phyloP scores from a whole-genome alignment of 768 basidiomycete genomes.

The Psilocybe azurescens region DNA sequence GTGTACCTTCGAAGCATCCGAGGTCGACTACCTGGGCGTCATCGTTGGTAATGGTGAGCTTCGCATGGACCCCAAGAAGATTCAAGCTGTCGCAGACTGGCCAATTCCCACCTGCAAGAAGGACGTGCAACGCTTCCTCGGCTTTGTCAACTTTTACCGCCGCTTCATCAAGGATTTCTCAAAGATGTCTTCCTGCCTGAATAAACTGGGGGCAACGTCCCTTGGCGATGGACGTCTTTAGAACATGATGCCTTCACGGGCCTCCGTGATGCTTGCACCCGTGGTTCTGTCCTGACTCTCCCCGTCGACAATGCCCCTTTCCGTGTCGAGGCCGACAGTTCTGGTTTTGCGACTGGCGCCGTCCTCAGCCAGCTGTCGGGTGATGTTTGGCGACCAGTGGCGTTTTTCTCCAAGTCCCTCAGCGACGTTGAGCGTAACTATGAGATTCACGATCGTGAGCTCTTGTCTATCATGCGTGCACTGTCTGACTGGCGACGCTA shows the following conservation, averaged over 20 bases:
- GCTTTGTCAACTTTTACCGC: slow-evolving; percentile 44
- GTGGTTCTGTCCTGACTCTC: too few relatives aligned
- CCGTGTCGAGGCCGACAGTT: too few relatives aligned
- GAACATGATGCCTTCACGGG: too few relatives aligned
- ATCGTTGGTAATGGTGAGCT: slow-evolving; percentile 27
- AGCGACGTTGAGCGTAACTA: slow-evolving; percentile 9
- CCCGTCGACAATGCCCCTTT: too few relatives aligned
- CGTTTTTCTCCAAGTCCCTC: slow-evolving; percentile 32
- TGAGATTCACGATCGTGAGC: slow-evolving; percentile 46
- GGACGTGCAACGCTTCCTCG: slow-evolving; percentile 45
- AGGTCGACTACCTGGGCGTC: slow-evolving; percentile 39
- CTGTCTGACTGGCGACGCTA: slow-evolving; percentile 27
- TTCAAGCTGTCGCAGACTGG: slow-evolving; percentile 34
- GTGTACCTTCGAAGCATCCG: slow-evolving; percentile 34
- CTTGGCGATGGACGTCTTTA: too few relatives aligned
- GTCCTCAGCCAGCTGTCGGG: too few relatives aligned
- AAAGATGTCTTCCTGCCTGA: too few relatives aligned
- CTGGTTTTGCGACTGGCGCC: too few relatives aligned
- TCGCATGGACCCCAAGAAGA: slow-evolving; percentile 21
- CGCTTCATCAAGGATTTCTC: slow-evolving; percentile 39
- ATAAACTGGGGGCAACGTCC: too few relatives aligned
- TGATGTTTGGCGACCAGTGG: too few relatives aligned
- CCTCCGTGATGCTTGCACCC: too few relatives aligned
- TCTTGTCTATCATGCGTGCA: slow-evolving; percentile 43
- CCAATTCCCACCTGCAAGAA: slow-evolving; percentile 28